Conservation (phyloP, 192 early-diverging fungal species). For the Linnemannia hyalina region DNA sequence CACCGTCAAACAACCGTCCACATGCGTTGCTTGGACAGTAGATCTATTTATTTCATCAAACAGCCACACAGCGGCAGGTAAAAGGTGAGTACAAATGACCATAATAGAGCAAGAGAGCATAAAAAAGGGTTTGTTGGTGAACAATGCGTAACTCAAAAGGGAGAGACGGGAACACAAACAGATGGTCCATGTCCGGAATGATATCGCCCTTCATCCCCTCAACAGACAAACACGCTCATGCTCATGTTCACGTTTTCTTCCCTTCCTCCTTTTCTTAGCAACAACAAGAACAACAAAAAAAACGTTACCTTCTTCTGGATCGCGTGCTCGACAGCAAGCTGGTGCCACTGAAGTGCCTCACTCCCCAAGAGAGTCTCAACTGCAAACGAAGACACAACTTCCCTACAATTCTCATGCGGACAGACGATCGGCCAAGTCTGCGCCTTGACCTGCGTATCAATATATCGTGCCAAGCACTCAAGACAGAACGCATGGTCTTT, state of each 20-base stretch:
- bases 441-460: conserved; percentile 11
- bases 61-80: not conserved
- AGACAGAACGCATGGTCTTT: conserved; percentile 25
- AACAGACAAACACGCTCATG: not conserved
- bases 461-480: conserved; percentile 16
- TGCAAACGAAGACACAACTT: not conserved
- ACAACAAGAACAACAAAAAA: too few species aligned
- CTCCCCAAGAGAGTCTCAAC: conserved; percentile 20
- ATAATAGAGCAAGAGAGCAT: not conserved
- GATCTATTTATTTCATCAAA: not conserved
- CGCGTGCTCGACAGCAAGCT: conserved; percentile 28
- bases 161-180: not conserved
- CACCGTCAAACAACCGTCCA: conserved; percentile 12
- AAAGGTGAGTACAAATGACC: not conserved
- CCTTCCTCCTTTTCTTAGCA: too few species aligned
- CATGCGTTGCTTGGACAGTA: conserved; percentile 27
- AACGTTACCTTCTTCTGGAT: conserved; percentile 26
- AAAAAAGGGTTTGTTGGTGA: not conserved
- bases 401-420: not conserved
- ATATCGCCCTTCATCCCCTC: not conserved
- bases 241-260: not conserved
- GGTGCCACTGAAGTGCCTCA: conserved; percentile 21
- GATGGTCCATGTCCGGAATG: not conserved
- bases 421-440: conserved; percentile 30
- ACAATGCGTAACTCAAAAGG: not conserved